Base-by-base conservation (phyloP, 2,329 filamentous ascomycete genomes). In the Dryadomyces quercus-mongolicae region DNA sequence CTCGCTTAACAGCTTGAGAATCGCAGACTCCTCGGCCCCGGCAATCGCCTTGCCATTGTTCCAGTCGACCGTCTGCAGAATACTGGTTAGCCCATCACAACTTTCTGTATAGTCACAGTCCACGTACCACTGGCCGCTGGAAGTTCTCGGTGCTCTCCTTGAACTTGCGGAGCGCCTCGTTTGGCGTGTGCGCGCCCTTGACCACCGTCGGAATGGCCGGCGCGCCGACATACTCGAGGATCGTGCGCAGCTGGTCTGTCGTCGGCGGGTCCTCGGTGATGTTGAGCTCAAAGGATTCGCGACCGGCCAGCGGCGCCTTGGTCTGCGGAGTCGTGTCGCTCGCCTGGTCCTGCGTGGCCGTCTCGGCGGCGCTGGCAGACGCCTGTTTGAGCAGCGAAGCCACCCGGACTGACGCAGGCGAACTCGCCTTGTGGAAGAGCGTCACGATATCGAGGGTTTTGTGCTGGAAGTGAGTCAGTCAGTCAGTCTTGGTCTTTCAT, bases 401-500 rank as follows among this genome's bases (percentile, higher is more conserved):
- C 36, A 86, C 85, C 57, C 85, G 82, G 51, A 81, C 74, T 3
- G 91, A 96, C 59, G 85, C 77, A 21, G 85, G 80, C 53, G 80
- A 79, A 62, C 76, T 78, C 55, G 92, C 81, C 70, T 88, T 87
- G 79, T 96, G 91, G 77, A 97, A 98, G 75, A 98, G 84, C 58
- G 92, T 97, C 67, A 97, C 82, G 61, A 95, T 88, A 74, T 97
- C 91, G 69, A 88, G 79, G 61, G 85, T 79, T 76, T 89, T 91
- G 71, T 77, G 80, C 86, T 90, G 64, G 22, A n/a, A 16, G 45
- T 5, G 12, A 2, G 2, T 34, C n/a, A n/a, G 42, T 48, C n/a
- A 36, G 22, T 18, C 15, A 12, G 21, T 12, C 2, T 4, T 6
- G 1, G 2, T 43, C 21, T n/a, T 3, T 2, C 18, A 7, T 12